These are phyloP conservation scores for Rhinocladiella similis DNA, from an alignment of 2,329 filamentous ascomycete genomes.

Conservation along the genomic window DNA sequence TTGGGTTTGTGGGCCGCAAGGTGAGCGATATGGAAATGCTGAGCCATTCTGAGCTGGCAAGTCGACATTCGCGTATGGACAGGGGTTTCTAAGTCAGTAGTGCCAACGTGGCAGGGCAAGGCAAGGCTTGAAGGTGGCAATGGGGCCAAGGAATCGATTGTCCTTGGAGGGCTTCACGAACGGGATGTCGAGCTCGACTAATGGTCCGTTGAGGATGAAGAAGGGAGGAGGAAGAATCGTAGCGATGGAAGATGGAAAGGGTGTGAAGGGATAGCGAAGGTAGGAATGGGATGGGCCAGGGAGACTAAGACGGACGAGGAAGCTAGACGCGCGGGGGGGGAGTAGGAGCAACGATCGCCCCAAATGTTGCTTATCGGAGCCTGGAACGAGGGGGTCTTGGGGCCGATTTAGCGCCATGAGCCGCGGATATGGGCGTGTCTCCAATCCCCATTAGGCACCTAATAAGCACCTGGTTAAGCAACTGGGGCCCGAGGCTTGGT, in stretches of 20 bases:
- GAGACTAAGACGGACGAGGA: conserved; percentile 11
- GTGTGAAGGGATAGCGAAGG: conserved; percentile 9
- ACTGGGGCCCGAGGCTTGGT: too few species aligned
- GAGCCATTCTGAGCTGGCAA: conserved; percentile 35
- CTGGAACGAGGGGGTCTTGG: background rate
- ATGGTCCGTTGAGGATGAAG: background rate
- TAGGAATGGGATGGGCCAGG: background rate
- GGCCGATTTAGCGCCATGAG: background rate
- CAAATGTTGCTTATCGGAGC: background rate
- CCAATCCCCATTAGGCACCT: background rate
- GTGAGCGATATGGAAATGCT: conserved; percentile 31
- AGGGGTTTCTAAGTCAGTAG: conserved; percentile 2
- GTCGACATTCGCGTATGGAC: conserved; percentile 32
- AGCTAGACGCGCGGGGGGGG: conserved; percentile 9
- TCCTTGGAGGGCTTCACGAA: too few species aligned
- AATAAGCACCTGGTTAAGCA: background rate
- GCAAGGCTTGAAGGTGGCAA: conserved; percentile 3
- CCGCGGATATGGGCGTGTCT: too few species aligned
- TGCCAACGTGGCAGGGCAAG: background rate
- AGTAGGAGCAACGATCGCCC: background rate
- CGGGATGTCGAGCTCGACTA: background rate
- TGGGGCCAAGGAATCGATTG: background rate
- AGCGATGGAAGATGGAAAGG: conserved; percentile 5
- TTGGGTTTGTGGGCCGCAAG: conserved; percentile 29
- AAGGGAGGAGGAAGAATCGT: conserved; percentile 2